Evolutionary conservation across 2,329 filamentous ascomycete genomes (phyloP), one percentile per base, ranked within the genome.

Genomic region (Exophiala sp.): DNA sequence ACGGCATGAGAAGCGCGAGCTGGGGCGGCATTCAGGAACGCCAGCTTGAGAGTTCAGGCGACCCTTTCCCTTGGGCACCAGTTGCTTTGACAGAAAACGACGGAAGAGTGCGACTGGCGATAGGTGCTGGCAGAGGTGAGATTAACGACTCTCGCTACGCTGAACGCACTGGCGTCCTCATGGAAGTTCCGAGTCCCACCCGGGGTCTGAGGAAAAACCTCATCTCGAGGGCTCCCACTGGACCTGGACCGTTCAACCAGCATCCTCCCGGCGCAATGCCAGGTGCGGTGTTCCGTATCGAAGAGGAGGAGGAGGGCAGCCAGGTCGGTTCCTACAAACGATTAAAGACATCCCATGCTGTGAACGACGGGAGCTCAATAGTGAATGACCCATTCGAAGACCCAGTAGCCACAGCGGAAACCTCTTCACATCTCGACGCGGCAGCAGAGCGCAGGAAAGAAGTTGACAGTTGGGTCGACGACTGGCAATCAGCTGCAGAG

Each of bases 161-260:
- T 10, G 70, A 75, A 52, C 65, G 66, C 52, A 70, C 69, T 9
- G 69, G 70, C 1, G 59, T 73, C 22, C 60, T 72, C 5, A 60
- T 67, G 44, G 70, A 72, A 50, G 57, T 66, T 16, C 63, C 67
- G 3, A 70, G 66, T 51, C 69, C 71, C 32, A 65, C 63, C 1
- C 65, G 66, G 51, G 65, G 67, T 5, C 62, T 66, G 27, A 65
- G 69, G 32, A 69, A 67, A 46, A 66, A 62, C 43, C 47, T 73
- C 38, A 67, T 67, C 44, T 68, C 66, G 37, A 69, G 75, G 43
- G 65, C 72, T 24, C 43, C 49, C 9, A 13, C 32, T 6, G 43
- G 24, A 18, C 46, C 46, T 19, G 51, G 52, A 7, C 41, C 46
- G 10, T 47, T 55, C 37, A 53, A 46, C 23, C 49, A 55, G 24